These are phyloP conservation scores for Backusella mclennaniae DNA, from an alignment of 192 early-diverging fungal species.

Conservation along the genomic window DNA sequence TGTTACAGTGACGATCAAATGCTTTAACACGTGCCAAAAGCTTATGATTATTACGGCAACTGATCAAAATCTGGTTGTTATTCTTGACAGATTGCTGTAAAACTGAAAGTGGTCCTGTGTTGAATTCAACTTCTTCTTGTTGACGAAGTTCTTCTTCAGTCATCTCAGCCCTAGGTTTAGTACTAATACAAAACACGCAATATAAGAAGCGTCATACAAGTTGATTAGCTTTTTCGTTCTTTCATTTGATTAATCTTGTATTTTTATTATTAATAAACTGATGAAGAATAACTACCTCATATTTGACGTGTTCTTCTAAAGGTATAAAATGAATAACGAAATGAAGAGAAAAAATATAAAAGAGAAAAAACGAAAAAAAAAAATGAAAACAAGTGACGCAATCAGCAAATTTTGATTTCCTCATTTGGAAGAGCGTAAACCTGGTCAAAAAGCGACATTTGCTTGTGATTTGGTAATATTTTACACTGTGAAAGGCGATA, in stretches of 20 bases:
- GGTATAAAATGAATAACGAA: constrained; percentile 2
- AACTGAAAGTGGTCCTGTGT: constrained; percentile 95
- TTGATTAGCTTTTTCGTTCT: background rate
- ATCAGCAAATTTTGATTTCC: constrained; percentile 7
- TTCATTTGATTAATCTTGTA: background rate
- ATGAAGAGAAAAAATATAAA: background rate
- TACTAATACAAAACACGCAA: background rate
- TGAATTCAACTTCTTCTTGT: constrained; percentile 94
- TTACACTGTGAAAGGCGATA: no score
- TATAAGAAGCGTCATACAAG: background rate
- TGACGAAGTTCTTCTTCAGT: constrained; percentile 88
- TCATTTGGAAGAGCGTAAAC: background rate
- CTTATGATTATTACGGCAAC: constrained; percentile 97
- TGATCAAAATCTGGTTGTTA: constrained; percentile 95
- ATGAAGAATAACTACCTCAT: constrained; percentile 1
- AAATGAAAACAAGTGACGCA: background rate
- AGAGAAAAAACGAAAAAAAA: background rate
- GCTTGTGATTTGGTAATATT: no score
- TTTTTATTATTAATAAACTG: background rate
- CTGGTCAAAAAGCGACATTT: background rate
- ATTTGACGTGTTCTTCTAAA: constrained; percentile 1
- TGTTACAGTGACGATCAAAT: constrained; percentile 99
- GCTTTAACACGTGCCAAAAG: constrained; percentile 97
- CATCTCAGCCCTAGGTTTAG: constrained; percentile 63
- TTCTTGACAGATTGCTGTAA: constrained; percentile 92